Conservation (phyloP, 108 stramenopile genomes). For the Fragilaria radians region DNA sequence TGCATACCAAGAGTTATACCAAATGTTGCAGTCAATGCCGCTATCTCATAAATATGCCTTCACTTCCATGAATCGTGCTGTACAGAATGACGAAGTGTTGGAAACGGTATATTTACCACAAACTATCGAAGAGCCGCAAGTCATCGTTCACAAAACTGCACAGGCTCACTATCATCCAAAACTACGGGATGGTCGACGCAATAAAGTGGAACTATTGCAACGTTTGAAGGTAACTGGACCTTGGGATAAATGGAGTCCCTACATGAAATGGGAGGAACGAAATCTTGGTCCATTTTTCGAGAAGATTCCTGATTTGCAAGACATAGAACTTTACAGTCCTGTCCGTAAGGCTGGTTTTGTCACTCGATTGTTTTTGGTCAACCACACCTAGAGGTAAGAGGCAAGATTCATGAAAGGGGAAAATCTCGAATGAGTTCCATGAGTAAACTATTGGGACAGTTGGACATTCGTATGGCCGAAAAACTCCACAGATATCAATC, state of each 20-base stretch:
- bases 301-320: background rate
- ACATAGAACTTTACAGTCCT: background rate
- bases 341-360: background rate
- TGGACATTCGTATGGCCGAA: background rate
- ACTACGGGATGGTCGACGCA: conserved; percentile 8
- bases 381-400: background rate
- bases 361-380: background rate
- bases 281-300: background rate
- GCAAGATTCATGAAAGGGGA: background rate
- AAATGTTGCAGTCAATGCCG: background rate
- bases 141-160: conserved; percentile 8
- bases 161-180: background rate
- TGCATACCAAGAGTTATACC: background rate
- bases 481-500: background rate
- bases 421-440: background rate
- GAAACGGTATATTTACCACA: background rate
- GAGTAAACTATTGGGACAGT: background rate
- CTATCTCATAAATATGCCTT: background rate
- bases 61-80: background rate
- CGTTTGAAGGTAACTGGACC: conserved; percentile 5
- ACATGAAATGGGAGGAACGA: background rate
- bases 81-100: background rate
- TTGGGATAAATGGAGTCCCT: conserved; percentile 7
- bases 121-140: conserved; percentile 9
- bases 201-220: conserved; percentile 7